These are phyloP conservation scores for Poa annua DNA, from an alignment of 176 grass and related monocot species.

Conservation along the genomic window DNA sequence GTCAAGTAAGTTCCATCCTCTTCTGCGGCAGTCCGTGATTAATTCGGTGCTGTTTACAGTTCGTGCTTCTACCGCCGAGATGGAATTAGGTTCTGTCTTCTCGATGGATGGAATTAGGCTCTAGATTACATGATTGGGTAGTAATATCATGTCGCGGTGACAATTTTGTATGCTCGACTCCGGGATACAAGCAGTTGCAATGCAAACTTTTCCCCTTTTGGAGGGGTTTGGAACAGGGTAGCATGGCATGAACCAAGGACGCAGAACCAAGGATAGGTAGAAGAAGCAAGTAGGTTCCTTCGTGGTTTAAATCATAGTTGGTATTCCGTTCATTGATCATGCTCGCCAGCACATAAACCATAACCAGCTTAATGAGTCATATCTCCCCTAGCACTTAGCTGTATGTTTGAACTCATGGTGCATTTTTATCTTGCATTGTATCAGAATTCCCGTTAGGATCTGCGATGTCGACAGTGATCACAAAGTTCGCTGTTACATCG, in stretches of 20 bases:
- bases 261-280: background rate
- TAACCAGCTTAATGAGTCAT: background rate
- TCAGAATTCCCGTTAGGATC: slow-evolving; percentile 26
- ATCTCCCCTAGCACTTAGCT: background rate
- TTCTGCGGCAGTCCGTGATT: background rate
- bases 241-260: background rate
- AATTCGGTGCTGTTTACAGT: background rate
- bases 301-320: background rate
- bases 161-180: background rate
- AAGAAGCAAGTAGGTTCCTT: background rate
- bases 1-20: background rate
- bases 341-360: background rate
- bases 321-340: background rate
- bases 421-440: background rate
- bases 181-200: background rate
- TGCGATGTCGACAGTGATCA: slow-evolving; percentile 72
- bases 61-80: background rate
- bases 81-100: background rate
- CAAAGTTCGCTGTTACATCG: slow-evolving; percentile 77
- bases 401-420: background rate
- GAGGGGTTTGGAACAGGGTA: background rate
- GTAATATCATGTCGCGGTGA: background rate
- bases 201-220: background rate
- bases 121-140: background rate
- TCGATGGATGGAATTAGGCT: background rate